Base-by-base conservation (phyloP, 768 basidiomycete species). In the Pseudohyphozyma bogoriensis region DNA sequence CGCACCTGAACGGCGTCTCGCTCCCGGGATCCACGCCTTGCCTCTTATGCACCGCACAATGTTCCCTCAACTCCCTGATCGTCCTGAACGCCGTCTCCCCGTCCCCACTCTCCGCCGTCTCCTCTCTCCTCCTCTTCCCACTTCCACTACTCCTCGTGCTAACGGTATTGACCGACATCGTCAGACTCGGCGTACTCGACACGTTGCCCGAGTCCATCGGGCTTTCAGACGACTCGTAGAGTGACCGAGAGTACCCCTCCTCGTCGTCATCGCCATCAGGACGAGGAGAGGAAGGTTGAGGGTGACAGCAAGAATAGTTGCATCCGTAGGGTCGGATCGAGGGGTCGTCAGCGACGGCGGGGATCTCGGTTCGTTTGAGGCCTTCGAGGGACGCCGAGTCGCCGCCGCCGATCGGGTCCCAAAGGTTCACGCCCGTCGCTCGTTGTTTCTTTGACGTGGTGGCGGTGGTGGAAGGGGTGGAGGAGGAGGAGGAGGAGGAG, bases 311-410 rank as follows among this genome's bases (percentile, higher is more conserved):
- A n/a, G 18, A 15, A 51, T 60, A 67, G 44, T 55, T 59, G 42
- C 66, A 67, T 4, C 66, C 66, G 47, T 67, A 67, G 15, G 66
- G 66, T 5, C 47, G 29, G 22, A 67, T 49, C 2, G 37, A 46
- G 9, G 66, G 66, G 42, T 67, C 66, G 51, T 66, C 65, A 28
- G 60, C 62, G 26, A 64, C 62, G 4, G 66, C 66, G 1, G 66
- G 66, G 32, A 63, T 60, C 49, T 67, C 66, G 35, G 62, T 67
- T 20, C 31, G 16, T 11, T 32, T 42, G 16, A n/a, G 15, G 1
- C 20, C 20, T 32, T 24, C 49, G 31, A 18, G 16, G 22, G 24
- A 35, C 11, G 35, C 28, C 33, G 50, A 51, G 46, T 11, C 46
- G 4, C 16, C 16, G 50, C n/a, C 35, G 33, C n/a, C 20, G 10